Conservation (phyloP, 2,329 filamentous ascomycete genomes). For the Thielaviopsis punctulata region DNA sequence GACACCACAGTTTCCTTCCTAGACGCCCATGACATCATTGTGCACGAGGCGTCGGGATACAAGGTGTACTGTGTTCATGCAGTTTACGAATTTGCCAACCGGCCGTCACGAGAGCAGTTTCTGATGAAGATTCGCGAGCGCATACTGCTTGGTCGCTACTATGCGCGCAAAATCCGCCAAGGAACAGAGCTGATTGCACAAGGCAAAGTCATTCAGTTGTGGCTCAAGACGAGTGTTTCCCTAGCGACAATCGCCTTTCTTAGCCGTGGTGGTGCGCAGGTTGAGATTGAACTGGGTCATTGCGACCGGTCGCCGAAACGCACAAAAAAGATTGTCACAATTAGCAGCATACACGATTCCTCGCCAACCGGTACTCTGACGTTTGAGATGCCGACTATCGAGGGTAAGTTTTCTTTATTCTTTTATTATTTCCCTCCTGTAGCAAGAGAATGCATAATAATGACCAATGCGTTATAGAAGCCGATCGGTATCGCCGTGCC, state of each 20-base stretch:
- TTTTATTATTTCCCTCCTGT: background rate
- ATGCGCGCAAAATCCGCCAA: slow-evolving; percentile 6
- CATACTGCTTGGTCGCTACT: slow-evolving; percentile 5
- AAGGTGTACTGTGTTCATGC: slow-evolving; percentile 8
- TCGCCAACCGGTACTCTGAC: slow-evolving; percentile 1
- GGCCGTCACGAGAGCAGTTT: slow-evolving; percentile 9
- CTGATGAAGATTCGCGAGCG: slow-evolving; percentile 10
- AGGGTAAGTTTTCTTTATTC: background rate
- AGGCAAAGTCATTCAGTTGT: slow-evolving; percentile 9
- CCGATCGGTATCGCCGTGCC: slow-evolving; percentile 8
- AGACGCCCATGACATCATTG: slow-evolving; percentile 7
- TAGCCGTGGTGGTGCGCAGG: slow-evolving; percentile 7
- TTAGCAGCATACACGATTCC: slow-evolving; percentile 4
- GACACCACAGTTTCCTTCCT: slow-evolving; percentile 9
- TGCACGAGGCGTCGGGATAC: slow-evolving; percentile 8
- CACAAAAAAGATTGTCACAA: slow-evolving; percentile 4
- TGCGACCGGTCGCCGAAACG: slow-evolving; percentile 5
- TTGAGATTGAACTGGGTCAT: slow-evolving; percentile 7
- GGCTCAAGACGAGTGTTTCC: slow-evolving; percentile 7
- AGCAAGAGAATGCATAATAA: background rate
- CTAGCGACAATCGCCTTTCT: slow-evolving; percentile 9
- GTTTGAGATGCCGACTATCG: slow-evolving; percentile 6
- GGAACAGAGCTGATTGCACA: slow-evolving; percentile 3
- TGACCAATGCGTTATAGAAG: slow-evolving; percentile 1
- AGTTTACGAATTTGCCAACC: slow-evolving; percentile 9